A percentile compares a stretch with the other conserved stretches of the same genome.
phyloP scores from a whole-genome alignment of 257 asterid species.

The Gardenia jasminoides region DNA sequence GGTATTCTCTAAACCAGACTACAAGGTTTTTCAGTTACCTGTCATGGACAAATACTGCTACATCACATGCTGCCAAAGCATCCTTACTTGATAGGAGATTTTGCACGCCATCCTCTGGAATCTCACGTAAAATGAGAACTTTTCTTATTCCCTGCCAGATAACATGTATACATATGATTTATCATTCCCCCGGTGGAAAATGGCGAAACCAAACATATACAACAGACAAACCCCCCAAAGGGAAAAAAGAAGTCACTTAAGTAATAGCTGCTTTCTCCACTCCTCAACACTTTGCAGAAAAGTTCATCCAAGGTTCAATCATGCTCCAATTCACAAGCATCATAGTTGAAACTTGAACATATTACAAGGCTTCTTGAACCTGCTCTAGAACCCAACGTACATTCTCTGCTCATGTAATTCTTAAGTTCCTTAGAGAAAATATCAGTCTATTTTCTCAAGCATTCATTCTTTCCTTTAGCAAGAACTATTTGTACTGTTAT shows the following conservation, averaged over 20 bases:
- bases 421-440: background rate
- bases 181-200: background rate
- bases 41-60: conserved; percentile 93
- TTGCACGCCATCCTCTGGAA: conserved; percentile 74
- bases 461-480: background rate
- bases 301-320: background rate
- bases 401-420: background rate
- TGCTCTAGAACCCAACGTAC: background rate
- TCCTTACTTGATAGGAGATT: conserved; percentile 63
- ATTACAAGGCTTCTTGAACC: background rate
- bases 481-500: background rate
- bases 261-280: background rate
- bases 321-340: background rate
- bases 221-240: background rate
- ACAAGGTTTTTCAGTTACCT: conserved; percentile 48
- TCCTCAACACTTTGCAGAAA: background rate
- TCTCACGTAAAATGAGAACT: conserved; percentile 81
- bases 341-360: background rate
- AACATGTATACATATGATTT: background rate
- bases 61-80: conserved; percentile 86
- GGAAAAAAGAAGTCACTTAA: background rate
- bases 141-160: conserved; percentile 67
- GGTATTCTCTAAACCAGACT: background rate
- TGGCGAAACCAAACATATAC: background rate
- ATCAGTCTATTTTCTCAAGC: background rate